Conservation (phyloP, 495 filamentous ascomycete species). For the Talaromyces trachyspermus region DNA sequence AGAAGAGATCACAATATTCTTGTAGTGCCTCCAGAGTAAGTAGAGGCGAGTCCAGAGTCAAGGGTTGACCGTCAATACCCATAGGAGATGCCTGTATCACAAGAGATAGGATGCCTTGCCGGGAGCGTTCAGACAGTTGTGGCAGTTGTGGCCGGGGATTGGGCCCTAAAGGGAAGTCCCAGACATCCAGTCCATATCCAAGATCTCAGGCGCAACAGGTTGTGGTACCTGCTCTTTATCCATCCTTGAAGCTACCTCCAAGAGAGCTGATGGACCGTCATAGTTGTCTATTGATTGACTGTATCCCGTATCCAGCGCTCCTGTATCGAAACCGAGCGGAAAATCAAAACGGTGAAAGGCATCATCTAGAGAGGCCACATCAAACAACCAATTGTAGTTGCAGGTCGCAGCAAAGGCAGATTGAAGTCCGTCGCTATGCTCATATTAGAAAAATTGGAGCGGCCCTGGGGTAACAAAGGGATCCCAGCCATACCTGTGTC, state of each 20-base stretch:
- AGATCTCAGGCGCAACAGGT: conserved; percentile 9
- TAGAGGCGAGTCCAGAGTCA: conserved; percentile 37
- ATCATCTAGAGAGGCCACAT: conserved; percentile 30
- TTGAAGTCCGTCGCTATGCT: conserved; percentile 44
- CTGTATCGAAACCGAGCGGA: conserved; percentile 20
- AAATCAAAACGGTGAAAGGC: conserved; percentile 27
- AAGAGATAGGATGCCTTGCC: conserved; percentile 33
- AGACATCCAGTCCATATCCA: conserved; percentile 31
- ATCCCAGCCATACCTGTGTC: conserved; percentile 23
- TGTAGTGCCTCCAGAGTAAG: conserved; percentile 41
- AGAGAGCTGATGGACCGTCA: conserved; percentile 10
- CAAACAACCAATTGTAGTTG: conserved; percentile 53
- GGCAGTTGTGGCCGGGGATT: conserved; percentile 14
- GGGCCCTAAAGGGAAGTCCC: conserved; percentile 12
- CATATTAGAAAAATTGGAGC: conserved; percentile 9
- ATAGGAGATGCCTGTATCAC: conserved; percentile 34
- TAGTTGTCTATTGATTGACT: conserved; percentile 1
- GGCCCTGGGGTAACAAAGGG: neutral
- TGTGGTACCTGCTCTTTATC: conserved; percentile 10
- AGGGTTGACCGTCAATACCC: conserved; percentile 30
- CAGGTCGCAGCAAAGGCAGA: conserved; percentile 46
- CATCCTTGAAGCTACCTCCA: conserved; percentile 17
- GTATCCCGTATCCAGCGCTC: conserved; percentile 8
- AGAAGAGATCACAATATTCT: conserved; percentile 46
- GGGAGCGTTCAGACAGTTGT: conserved; percentile 24